These are phyloP conservation scores for Phlyctochytrium planicorne DNA, from an alignment of 192 early-diverging fungal genomes.

Conservation along the genomic window DNA sequence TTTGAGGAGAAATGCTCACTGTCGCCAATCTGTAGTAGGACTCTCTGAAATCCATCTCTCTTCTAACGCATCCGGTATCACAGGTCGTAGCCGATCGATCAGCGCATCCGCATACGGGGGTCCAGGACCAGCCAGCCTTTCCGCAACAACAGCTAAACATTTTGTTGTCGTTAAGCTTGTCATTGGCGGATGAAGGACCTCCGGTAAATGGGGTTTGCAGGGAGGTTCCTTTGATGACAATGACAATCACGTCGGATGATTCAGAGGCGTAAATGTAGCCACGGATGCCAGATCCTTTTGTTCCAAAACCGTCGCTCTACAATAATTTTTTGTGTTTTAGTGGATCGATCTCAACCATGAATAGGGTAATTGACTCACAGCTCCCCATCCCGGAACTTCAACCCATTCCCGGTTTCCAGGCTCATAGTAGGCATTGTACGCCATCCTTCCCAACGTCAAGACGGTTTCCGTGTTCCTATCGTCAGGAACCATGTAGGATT, in stretches of 20 bases:
- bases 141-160: conserved; percentile 97
- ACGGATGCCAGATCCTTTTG: conserved; percentile 50
- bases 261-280: conserved; percentile 83
- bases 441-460: too few species aligned
- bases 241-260: conserved; percentile 63
- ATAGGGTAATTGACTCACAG: too few species aligned
- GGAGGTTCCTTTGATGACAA: conserved; percentile 81
- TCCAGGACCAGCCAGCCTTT: conserved; percentile 55
- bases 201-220: conserved; percentile 30
- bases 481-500: too few species aligned
- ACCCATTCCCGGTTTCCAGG: too few species aligned
- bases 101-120: conserved; percentile 26
- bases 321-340: too few species aligned
- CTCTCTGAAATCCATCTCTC: conserved; percentile 26
- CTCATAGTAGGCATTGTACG: too few species aligned
- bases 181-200: conserved; percentile 29
- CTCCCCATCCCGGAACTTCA: too few species aligned
- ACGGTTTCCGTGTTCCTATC: too few species aligned
- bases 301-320: conserved; percentile 43
- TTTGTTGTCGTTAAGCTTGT: conserved; percentile 75
- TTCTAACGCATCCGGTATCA: conserved; percentile 19
- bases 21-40: conserved; percentile 38
- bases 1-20: background rate
- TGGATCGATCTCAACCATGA: too few species aligned
- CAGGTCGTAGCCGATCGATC: conserved; percentile 7